Evolutionary conservation across 306 rosid species (phyloP).

Genomic region (Sesbania bispinosa): DNA sequence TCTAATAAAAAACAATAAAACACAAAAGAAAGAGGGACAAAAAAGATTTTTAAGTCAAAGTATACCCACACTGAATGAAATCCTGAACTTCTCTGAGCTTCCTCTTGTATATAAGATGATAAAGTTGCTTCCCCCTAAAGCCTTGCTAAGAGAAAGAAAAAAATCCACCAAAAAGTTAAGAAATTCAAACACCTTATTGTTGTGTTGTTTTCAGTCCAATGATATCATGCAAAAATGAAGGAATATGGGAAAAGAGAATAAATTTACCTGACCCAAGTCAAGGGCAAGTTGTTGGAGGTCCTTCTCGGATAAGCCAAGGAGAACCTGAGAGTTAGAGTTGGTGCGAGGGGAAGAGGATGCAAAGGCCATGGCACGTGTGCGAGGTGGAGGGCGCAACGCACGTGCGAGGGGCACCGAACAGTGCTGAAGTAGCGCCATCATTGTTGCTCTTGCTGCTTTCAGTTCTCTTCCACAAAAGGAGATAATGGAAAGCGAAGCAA

Average conservation of each 20-base stretch:
- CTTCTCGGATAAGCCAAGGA: constrained; percentile 78
- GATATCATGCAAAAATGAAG: background rate
- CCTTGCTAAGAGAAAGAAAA: constrained; percentile 59
- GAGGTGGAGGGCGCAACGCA: constrained; percentile 27
- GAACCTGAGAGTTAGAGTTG: constrained; percentile 52
- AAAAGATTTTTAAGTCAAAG: background rate
- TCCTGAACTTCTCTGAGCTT: constrained; percentile 77
- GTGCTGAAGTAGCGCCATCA: constrained; percentile 66
- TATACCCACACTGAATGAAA: constrained; percentile 55
- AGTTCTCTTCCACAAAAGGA: background rate
- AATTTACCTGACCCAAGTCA: constrained; percentile 66
- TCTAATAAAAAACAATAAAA: background rate
- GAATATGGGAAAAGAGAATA: background rate
- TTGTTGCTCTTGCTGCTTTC: constrained; percentile 14
- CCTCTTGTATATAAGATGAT: constrained; percentile 85
- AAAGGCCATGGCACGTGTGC: constrained; percentile 27
- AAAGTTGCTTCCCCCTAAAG: constrained; percentile 86
- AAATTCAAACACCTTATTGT: background rate
- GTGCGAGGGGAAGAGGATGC: constrained; percentile 28
- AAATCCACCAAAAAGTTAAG: constrained; percentile 13
- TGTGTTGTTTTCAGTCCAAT: background rate
- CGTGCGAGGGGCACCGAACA: constrained; percentile 64
- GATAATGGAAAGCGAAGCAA: constrained; percentile 30
- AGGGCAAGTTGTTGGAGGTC: constrained; percentile 79
- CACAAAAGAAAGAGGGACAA: background rate